A percentile compares a stretch with the other conserved stretches of the same genome.
Evolutionary conservation across 495 filamentous ascomycete genomes (phyloP).

Genomic region (Xylaria intraflava): DNA sequence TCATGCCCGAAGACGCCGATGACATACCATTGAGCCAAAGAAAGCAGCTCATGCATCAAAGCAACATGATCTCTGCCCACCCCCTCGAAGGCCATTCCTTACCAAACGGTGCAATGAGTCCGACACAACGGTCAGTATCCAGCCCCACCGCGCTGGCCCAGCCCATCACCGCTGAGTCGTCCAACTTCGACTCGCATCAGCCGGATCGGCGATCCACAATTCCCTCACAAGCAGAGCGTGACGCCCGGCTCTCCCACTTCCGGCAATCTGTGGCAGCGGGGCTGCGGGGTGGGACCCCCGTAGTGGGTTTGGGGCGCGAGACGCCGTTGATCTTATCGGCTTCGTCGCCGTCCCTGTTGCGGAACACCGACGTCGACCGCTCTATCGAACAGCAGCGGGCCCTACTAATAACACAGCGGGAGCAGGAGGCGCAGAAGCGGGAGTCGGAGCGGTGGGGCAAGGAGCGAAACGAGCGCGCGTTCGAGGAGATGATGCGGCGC

Average conservation of each 20-base stretch:
- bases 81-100: constrained; percentile 9
- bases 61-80: constrained; percentile 22
- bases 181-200: constrained; percentile 51
- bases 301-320: constrained; percentile 29
- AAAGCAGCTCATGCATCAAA: constrained; percentile 46
- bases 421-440: constrained; percentile 41
- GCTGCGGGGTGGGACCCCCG: constrained; percentile 39
- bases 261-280: constrained; percentile 65
- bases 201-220: constrained; percentile 40
- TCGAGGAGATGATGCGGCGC: constrained; percentile 70
- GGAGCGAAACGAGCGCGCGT: constrained; percentile 45
- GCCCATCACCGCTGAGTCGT: constrained; percentile 21
- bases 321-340: constrained; percentile 35
- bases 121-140: constrained; percentile 19
- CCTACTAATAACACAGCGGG: constrained; percentile 36
- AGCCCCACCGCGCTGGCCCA: constrained; percentile 6
- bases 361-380: constrained; percentile 21
- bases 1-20: constrained; percentile 39
- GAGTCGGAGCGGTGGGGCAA: constrained; percentile 38
- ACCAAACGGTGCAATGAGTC: constrained; percentile 1
- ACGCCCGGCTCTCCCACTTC: constrained; percentile 67
- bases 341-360: constrained; percentile 17
- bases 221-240: constrained; percentile 41
- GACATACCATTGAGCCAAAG: constrained; percentile 71
- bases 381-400: constrained; percentile 42